phyloP scores from a whole-genome alignment of 495 filamentous ascomycete genomes.

The Tuber aestivum region DNA sequence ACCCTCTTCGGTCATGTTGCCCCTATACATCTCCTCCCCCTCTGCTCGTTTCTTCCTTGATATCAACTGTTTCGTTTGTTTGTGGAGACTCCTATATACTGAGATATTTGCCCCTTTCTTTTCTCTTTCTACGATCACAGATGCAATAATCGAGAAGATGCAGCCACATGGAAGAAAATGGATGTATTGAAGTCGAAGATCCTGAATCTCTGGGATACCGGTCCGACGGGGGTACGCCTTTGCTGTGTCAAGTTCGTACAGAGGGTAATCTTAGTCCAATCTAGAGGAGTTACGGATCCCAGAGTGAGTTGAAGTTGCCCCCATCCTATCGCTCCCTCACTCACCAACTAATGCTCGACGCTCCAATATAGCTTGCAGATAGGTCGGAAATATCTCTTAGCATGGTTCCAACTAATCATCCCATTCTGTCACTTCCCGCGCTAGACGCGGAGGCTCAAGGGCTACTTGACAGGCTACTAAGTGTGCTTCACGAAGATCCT shows the following conservation, averaged over 20 bases:
- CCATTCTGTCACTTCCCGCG: constrained; percentile 65
- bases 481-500: constrained; percentile 74
- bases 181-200: constrained; percentile 82
- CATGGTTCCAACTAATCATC: constrained; percentile 76
- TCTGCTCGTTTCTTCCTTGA: not conserved
- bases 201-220: constrained; percentile 78
- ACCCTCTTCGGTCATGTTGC: not conserved
- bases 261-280: constrained; percentile 85
- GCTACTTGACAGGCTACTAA: constrained; percentile 81
- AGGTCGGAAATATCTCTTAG: constrained; percentile 80
- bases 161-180: constrained; percentile 80
- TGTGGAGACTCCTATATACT: constrained; percentile 36
- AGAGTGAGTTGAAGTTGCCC: constrained; percentile 55
- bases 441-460: constrained; percentile 89
- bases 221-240: constrained; percentile 67
- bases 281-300: constrained; percentile 75
- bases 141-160: constrained; percentile 73
- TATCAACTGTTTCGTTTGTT: constrained; percentile 18
- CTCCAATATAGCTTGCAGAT: constrained; percentile 59
- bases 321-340: constrained; percentile 24
- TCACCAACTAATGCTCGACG: constrained; percentile 36
- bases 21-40: not conserved
- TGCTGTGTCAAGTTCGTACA: constrained; percentile 97
- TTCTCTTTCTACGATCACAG: constrained; percentile 48
- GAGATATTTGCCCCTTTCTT: constrained; percentile 38